These are phyloP conservation scores for Melampsora americana DNA, from an alignment of 1,284 basidiomycete genomes.

Conservation along the genomic window DNA sequence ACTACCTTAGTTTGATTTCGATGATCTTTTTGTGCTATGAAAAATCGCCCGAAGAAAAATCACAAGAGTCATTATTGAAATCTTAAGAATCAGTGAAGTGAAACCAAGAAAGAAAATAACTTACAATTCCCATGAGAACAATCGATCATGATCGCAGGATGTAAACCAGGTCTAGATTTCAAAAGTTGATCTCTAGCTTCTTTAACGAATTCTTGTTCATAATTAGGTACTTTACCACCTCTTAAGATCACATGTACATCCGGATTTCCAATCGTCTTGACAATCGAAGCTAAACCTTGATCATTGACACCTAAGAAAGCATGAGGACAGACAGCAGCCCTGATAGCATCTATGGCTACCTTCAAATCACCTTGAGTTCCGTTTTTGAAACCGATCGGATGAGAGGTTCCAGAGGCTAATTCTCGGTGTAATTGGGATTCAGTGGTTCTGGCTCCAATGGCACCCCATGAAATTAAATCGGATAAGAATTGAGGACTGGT, in stretches of 20 bases:
- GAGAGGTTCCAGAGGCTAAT: conserved; percentile 75
- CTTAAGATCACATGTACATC: conserved; percentile 89
- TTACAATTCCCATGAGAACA: conserved; percentile 79
- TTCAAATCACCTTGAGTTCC: conserved; percentile 57
- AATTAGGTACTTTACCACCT: conserved; percentile 84
- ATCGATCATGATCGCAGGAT: conserved; percentile 58
- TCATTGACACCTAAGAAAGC: conserved; percentile 91
- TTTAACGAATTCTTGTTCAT: conserved; percentile 70
- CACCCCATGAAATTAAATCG: conserved; percentile 93
- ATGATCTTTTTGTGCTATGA: conserved; percentile 60
- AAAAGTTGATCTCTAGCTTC: conserved; percentile 67
- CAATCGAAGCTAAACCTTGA: conserved; percentile 83
- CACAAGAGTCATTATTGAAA: background rate
- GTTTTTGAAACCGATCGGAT: conserved; percentile 77
- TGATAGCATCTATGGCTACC: conserved; percentile 72
- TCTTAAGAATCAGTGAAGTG: too few species aligned
- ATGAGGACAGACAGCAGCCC: conserved; percentile 77
- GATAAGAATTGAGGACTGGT: conserved; percentile 90
- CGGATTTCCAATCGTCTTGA: conserved; percentile 80
- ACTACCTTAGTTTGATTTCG: conserved; percentile 61
- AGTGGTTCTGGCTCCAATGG: conserved; percentile 93
- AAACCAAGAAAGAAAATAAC: conserved; percentile 57
- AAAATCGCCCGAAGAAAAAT: background rate
- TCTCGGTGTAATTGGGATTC: conserved; percentile 94
- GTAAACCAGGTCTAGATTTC: conserved; percentile 68